Percentiles rank a stretch among this genome's conserved stretches.
phyloP scores from a whole-genome alignment of 225 moss, liverwort and hornwort genomes.

The Antitrichia curtipendula region DNA sequence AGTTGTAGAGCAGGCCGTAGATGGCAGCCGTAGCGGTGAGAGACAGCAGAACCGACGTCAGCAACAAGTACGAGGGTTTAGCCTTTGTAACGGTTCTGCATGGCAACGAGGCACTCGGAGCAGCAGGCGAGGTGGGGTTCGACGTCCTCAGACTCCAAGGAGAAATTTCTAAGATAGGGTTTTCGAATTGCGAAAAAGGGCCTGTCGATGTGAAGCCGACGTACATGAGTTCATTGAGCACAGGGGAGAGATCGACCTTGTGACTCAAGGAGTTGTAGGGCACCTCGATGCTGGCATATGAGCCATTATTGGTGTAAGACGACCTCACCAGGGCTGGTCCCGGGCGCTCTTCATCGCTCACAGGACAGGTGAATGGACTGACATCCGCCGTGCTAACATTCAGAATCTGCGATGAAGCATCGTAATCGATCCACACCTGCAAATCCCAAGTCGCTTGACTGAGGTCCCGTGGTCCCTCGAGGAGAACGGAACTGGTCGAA shows the following conservation, averaged over 20 bases:
- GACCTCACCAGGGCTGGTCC: not conserved
- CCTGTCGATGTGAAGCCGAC: not conserved
- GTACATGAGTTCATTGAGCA: not conserved
- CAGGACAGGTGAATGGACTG: not conserved
- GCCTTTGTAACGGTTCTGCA: not conserved
- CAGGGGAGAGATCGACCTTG: not conserved
- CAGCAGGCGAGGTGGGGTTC: not conserved
- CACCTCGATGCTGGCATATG: not conserved
- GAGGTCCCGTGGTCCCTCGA: not conserved
- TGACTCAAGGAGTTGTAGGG: not conserved
- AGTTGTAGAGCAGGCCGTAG: not conserved
- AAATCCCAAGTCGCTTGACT: not conserved
- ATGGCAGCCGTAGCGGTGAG: not conserved
- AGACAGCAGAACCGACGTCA: not conserved
- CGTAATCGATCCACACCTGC: not conserved
- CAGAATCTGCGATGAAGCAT: not conserved
- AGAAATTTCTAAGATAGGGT: fast-evolving
- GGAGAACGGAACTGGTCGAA: not conserved
- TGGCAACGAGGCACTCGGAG: not conserved
- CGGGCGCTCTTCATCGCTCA: not conserved
- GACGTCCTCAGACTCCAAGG: not conserved
- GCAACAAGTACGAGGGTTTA: not conserved
- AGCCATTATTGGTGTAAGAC: too few relatives aligned
- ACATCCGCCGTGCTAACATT: not conserved
- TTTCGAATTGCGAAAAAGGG: not conserved